Percentiles rank a stretch among this genome's conserved stretches.
Evolutionary conservation across 202 grass and related monocot genomes (phyloP).

Genomic region (Digitaria exilis): DNA sequence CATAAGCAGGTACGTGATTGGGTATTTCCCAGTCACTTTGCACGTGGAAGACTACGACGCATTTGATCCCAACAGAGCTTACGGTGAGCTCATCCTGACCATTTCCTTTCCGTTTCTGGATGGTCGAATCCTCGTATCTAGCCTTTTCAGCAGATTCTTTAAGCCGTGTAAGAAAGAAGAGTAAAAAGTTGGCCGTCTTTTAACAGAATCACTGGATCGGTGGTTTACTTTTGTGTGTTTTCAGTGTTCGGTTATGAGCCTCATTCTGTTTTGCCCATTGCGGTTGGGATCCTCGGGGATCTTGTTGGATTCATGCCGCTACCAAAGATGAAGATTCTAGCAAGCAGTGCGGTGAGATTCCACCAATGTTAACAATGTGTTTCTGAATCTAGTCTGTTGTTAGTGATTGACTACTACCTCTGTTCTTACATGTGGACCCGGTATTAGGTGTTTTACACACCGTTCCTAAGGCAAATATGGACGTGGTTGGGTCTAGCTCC

Average conservation of each 20-base stretch:
- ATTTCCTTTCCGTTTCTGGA: neutral
- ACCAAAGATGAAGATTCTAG: slow-evolving; percentile 69
- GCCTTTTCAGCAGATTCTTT: neutral
- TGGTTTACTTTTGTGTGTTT: neutral
- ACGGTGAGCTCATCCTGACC: slow-evolving; percentile 59
- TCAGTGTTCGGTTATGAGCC: slow-evolving; percentile 91
- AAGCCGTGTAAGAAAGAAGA: neutral
- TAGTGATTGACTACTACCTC: neutral
- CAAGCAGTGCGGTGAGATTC: slow-evolving; percentile 78
- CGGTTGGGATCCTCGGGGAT: slow-evolving; percentile 47
- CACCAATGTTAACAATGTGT: neutral
- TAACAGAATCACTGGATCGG: neutral
- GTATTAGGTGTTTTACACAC: slow-evolving; percentile 89
- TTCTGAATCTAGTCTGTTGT: neutral
- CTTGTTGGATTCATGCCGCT: slow-evolving; percentile 84
- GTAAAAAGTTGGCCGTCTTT: neutral
- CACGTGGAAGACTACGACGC: slow-evolving; percentile 74
- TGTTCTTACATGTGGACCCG: slow-evolving; percentile 17
- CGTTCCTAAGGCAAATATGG: slow-evolving; percentile 94
- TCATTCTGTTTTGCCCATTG: slow-evolving; percentile 89
- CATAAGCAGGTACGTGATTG: slow-evolving; percentile 74
- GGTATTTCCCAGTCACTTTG: slow-evolving; percentile 84
- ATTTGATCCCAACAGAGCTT: slow-evolving; percentile 70
- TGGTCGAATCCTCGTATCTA: slow-evolving; percentile 10
- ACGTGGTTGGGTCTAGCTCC: slow-evolving; percentile 81